Evolutionary conservation across 192 early-diverging fungal genomes (phyloP).

Genomic region (Backusella parvicylindrica): DNA sequence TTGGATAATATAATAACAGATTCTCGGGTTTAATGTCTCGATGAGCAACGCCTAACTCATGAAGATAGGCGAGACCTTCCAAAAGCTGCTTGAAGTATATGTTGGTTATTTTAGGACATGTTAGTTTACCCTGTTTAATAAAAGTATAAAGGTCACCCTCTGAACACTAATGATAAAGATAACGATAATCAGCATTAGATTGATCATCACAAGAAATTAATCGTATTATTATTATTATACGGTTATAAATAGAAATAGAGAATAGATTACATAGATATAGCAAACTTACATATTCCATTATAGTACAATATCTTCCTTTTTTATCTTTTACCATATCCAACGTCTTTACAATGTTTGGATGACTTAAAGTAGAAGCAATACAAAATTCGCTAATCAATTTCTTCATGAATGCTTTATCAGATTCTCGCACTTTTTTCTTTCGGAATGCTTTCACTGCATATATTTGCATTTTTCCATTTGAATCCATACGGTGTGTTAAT

Average conservation of each 20-base stretch:
- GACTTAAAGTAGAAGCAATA: slow-evolving; percentile 79
- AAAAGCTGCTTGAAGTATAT: slow-evolving; percentile 94
- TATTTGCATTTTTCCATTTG: slow-evolving; percentile 53
- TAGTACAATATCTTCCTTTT: slow-evolving; percentile 75
- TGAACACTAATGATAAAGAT: slow-evolving; percentile 59
- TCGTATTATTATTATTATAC: slow-evolving; percentile 17
- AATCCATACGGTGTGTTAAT: slow-evolving; percentile 28
- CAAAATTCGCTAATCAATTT: slow-evolving; percentile 94
- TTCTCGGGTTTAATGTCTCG: slow-evolving; percentile 86
- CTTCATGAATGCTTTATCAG: slow-evolving; percentile 92
- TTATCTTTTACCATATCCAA: slow-evolving; percentile 95
- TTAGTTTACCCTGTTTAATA: slow-evolving; percentile 60
- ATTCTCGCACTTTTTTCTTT: slow-evolving; percentile 64
- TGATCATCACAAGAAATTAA: background rate
- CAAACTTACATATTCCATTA: slow-evolving; percentile 59
- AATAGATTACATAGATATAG: background rate
- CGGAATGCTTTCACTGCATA: slow-evolving; percentile 92
- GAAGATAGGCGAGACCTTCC: slow-evolving; percentile 81
- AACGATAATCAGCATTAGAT: background rate
- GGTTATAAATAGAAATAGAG: background rate
- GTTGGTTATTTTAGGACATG: slow-evolving; percentile 78
- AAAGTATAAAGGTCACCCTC: slow-evolving; percentile 86
- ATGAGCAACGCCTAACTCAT: slow-evolving; percentile 95
- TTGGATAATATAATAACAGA: slow-evolving; percentile 55
- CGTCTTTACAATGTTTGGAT: slow-evolving; percentile 88